Conservation (phyloP, 441 rosid species). For the Macaranga tanarius region DNA sequence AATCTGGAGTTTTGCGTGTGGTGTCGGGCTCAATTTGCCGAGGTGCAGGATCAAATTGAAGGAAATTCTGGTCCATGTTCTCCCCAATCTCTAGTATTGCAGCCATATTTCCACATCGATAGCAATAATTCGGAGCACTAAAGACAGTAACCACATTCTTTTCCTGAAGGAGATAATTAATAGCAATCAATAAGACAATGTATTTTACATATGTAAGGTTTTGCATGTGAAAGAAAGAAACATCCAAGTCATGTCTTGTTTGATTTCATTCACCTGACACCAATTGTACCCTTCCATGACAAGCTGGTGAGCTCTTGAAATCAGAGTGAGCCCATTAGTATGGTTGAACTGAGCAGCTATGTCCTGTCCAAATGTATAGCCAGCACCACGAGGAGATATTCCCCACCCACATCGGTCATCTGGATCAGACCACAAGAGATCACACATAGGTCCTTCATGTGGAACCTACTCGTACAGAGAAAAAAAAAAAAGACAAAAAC, state of each 20-base stretch:
- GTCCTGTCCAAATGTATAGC: conserved; percentile 97
- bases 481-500: conserved; percentile 4
- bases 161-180: conserved; percentile 42
- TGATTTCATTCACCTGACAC: conserved; percentile 71
- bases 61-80: conserved; percentile 97
- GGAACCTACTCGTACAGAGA: conserved; percentile 61
- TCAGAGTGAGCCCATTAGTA: conserved; percentile 82
- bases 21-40: conserved; percentile 96
- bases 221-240: neutral
- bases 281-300: conserved; percentile 99
- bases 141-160: conserved; percentile 97
- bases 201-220: neutral
- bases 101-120: conserved; percentile 98
- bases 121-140: conserved; percentile 98
- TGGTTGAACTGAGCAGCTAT: conserved; percentile 81
- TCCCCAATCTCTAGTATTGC: conserved; percentile 97
- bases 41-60: conserved; percentile 97
- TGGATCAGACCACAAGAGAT: conserved; percentile 97
- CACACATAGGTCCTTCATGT: conserved; percentile 99
- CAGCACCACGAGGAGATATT: conserved; percentile 98
- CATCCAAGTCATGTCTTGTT: neutral
- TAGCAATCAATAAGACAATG: neutral
- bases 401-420: conserved; percentile 99
- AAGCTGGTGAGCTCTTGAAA: conserved; percentile 97
- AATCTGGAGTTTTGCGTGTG: conserved; percentile 97